phyloP scores from a whole-genome alignment of 2,329 filamentous ascomycete species.

The Waltergamsia citrina region DNA sequence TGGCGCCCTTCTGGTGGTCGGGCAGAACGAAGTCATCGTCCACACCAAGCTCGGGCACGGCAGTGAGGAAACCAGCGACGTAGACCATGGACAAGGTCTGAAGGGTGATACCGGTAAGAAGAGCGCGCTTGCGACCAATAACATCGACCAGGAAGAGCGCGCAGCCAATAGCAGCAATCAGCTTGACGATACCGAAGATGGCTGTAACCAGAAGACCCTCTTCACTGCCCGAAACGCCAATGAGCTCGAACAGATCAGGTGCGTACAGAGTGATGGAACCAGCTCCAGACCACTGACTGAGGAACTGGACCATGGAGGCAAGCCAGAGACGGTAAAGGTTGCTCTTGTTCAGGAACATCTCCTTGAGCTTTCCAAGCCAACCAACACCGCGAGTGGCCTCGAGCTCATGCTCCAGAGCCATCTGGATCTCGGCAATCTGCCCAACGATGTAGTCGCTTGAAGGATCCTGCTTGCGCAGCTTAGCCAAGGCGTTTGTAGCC shows the following conservation, averaged over 20 bases:
- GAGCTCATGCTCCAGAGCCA: slow-evolving; percentile 58
- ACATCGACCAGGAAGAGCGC: slow-evolving; percentile 73
- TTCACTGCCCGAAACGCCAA: slow-evolving; percentile 58
- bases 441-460: slow-evolving; percentile 52
- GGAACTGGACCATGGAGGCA: slow-evolving; percentile 56
- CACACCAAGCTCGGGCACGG: slow-evolving; percentile 47
- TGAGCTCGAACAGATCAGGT: slow-evolving; percentile 60
- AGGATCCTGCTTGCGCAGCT: slow-evolving; percentile 46
- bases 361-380: slow-evolving; percentile 56
- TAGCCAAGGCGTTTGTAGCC: slow-evolving; percentile 44
- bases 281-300: slow-evolving; percentile 67
- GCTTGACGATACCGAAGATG: slow-evolving; percentile 68
- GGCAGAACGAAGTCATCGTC: slow-evolving; percentile 17
- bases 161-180: slow-evolving; percentile 56
- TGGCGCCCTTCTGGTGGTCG: slow-evolving; percentile 39
- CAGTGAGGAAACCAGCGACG: slow-evolving; percentile 50
- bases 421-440: slow-evolving; percentile 56
- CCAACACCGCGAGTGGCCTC: slow-evolving; percentile 60
- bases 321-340: slow-evolving; percentile 69
- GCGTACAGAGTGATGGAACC: slow-evolving; percentile 71
- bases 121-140: slow-evolving; percentile 62
- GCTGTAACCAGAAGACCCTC: slow-evolving; percentile 65
- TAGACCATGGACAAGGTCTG: slow-evolving; percentile 55
- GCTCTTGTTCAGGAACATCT: slow-evolving; percentile 56
- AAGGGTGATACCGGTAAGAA: slow-evolving; percentile 49